Evolutionary conservation across 768 basidiomycete species (phyloP).

Genomic region (Mrakia frigida): DNA sequence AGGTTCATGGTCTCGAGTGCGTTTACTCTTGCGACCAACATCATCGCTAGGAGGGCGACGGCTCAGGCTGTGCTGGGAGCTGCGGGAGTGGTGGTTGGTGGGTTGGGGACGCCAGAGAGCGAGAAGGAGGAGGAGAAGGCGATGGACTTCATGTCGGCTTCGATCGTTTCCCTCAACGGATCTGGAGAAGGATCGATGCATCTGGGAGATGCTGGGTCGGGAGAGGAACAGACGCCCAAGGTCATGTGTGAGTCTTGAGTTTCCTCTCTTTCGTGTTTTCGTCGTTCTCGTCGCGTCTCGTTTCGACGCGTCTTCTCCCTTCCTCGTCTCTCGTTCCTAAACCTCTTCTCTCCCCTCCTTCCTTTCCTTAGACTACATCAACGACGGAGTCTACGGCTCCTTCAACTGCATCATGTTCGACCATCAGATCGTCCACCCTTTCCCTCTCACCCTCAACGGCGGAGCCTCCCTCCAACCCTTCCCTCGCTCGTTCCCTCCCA

Average conservation of each 20-base stretch:
- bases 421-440: constrained; percentile 83
- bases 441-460: constrained; percentile 48
- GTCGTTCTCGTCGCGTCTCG: too few relatives aligned
- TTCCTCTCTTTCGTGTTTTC: background rate
- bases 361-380: constrained; percentile 79
- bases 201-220: constrained; percentile 23
- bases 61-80: constrained; percentile 30
- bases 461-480: constrained; percentile 28
- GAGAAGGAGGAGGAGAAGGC: constrained; percentile 34
- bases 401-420: constrained; percentile 77
- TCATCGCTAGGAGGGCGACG: constrained; percentile 72
- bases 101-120: constrained; percentile 43
- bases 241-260: constrained; percentile 77
- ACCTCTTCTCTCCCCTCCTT: background rate
- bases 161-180: constrained; percentile 27
- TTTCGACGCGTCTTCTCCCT: constrained; percentile 33
- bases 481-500: constrained; percentile 42
- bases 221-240: constrained; percentile 48
- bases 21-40: constrained; percentile 84
- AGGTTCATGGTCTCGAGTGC: constrained; percentile 88
- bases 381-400: constrained; percentile 91
- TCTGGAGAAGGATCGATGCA: constrained; percentile 34
- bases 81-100: background rate
- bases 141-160: constrained; percentile 25
- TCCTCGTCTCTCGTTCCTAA: constrained; percentile 18